Evolutionary conservation across 371 early-diverging fungal genomes (phyloP).

Genomic region (Rhizopus arrhizus): DNA sequence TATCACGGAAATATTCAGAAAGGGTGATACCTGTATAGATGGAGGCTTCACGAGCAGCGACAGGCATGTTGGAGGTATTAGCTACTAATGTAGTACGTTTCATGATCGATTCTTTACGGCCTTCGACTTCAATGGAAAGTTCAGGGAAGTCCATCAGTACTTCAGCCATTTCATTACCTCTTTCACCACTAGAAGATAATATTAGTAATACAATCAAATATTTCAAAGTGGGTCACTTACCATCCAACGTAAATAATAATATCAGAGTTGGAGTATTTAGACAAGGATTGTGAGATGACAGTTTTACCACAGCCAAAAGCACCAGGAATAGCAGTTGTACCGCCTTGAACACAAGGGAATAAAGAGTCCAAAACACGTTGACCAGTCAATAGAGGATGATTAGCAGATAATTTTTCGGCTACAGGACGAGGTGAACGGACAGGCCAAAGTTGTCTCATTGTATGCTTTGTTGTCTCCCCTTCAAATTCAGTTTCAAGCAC

Average conservation of each 20-base stretch:
- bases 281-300: slow-evolving; percentile 99
- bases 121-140: slow-evolving; percentile 90
- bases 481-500: slow-evolving; percentile 96
- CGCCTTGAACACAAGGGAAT: slow-evolving; percentile 99
- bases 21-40: slow-evolving; percentile 99
- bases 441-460: slow-evolving; percentile 99
- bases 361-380: slow-evolving; percentile 99
- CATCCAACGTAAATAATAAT: slow-evolving; percentile 99
- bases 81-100: slow-evolving; percentile 99
- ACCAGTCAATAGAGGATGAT: slow-evolving; percentile 98
- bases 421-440: slow-evolving; percentile 99
- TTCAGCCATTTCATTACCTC: slow-evolving; percentile 99
- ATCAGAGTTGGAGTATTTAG: slow-evolving; percentile 99
- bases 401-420: slow-evolving; percentile 95
- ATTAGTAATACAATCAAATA: slow-evolving; percentile 1
- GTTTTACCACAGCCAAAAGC: slow-evolving; percentile 99
- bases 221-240: slow-evolving; percentile 31
- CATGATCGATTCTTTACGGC: slow-evolving; percentile 98
- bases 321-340: slow-evolving; percentile 99
- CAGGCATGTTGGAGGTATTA: slow-evolving; percentile 99
- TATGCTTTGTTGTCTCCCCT: slow-evolving; percentile 84
- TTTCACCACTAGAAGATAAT: slow-evolving; percentile 83
- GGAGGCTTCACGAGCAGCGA: slow-evolving; percentile 99
- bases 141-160: slow-evolving; percentile 99
- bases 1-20: slow-evolving; percentile 99